A percentile compares a stretch with the other conserved stretches of the same genome.
Conservation (phyloP, 345 rosid genomes). For the Eucalyptus sp. region DNA sequence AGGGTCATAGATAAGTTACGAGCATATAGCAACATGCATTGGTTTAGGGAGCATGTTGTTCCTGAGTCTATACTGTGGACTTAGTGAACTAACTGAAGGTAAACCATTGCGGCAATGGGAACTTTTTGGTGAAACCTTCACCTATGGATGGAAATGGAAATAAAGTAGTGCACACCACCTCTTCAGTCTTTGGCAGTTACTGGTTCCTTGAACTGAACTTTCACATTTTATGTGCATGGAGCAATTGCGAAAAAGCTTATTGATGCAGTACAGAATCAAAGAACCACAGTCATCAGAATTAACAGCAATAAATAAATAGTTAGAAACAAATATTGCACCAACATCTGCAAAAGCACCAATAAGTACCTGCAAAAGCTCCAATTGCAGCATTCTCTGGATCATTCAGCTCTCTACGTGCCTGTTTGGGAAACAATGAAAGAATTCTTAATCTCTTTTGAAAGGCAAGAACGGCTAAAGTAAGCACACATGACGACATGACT, state of each 20-base stretch:
- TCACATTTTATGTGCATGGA: not conserved
- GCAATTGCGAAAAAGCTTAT: not conserved
- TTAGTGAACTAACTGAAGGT: not conserved
- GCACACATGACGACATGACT: not conserved
- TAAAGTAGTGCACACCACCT: not conserved
- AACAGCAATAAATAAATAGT: not conserved
- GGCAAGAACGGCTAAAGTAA: not conserved
- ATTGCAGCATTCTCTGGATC: conserved; percentile 88
- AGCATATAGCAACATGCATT: not conserved
- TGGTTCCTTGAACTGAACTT: not conserved
- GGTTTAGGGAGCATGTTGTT: not conserved
- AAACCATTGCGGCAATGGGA: not conserved
- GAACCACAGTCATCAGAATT: not conserved
- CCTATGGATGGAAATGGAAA: not conserved
- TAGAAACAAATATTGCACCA: not conserved
- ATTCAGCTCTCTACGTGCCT: conserved; percentile 78
- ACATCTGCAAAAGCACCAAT: not conserved
- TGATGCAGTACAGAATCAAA: not conserved
- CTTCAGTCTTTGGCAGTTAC: not conserved
- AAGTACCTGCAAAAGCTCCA: conserved; percentile 87
- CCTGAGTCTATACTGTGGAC: not conserved
- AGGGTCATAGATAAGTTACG: not conserved
- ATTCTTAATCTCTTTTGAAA: not conserved
- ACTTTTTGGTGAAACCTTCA: not conserved
- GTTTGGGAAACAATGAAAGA: not conserved